Conservation (phyloP, 208 protist genomes). For the Trypanosoma melophagium region DNA sequence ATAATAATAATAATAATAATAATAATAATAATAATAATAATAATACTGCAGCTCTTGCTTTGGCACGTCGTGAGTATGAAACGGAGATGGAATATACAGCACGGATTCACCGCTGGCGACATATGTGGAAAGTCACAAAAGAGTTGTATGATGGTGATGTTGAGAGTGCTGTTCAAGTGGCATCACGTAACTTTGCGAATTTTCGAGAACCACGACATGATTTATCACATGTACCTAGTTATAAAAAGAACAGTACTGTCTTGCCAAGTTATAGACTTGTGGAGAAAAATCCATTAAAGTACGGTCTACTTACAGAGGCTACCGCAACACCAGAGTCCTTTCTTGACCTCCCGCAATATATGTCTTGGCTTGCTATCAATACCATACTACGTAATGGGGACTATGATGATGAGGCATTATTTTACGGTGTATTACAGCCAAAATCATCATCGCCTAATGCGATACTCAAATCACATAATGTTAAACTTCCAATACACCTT, state of each 20-base stretch:
- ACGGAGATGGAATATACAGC: background rate
- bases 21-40: background rate
- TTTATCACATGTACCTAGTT: slow-evolving; percentile 28
- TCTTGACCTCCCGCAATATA: slow-evolving; percentile 30
- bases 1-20: background rate
- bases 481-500: slow-evolving; percentile 7
- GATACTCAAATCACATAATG: background rate
- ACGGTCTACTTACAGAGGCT: slow-evolving; percentile 1
- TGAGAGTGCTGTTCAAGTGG: slow-evolving; percentile 18
- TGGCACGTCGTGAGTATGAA: slow-evolving; percentile 13
- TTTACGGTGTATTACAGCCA: slow-evolving; percentile 21
- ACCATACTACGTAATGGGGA: slow-evolving; percentile 35
- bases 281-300: slow-evolving; percentile 5
- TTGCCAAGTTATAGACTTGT: slow-evolving; percentile 15
- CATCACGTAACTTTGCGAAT: slow-evolving; percentile 1
- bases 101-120: slow-evolving; percentile 8
- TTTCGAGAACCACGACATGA: slow-evolving; percentile 6
- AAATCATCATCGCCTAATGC: background rate
- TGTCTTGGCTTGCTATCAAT: slow-evolving; percentile 36
- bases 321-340: background rate
- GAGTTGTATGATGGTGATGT: background rate
- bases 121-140: slow-evolving; percentile 4
- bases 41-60: background rate
- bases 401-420: slow-evolving; percentile 38
- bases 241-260: slow-evolving; percentile 23